These are phyloP conservation scores for Chytriomyces confervae DNA, from an alignment of 192 early-diverging fungal genomes.

Conservation along the genomic window DNA sequence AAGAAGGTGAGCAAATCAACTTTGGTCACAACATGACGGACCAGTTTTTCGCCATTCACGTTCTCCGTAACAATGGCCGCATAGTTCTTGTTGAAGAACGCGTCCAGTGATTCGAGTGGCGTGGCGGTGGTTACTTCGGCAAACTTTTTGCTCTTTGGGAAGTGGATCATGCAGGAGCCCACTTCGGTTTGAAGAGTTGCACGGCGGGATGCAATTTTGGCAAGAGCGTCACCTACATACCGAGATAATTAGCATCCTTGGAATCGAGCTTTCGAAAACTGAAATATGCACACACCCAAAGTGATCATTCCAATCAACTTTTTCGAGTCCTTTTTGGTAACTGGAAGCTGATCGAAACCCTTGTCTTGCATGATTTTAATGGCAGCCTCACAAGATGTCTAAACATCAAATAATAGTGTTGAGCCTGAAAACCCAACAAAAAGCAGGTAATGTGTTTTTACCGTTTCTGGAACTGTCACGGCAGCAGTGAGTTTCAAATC, in stretches of 20 bases:
- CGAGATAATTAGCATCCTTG: background rate
- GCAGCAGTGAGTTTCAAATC: conserved; percentile 85
- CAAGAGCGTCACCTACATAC: conserved; percentile 72
- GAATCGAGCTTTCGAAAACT: background rate
- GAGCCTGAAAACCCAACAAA: background rate
- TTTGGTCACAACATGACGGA: conserved; percentile 88
- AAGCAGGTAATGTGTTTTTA: conserved; percentile 22
- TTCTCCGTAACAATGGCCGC: conserved; percentile 88
- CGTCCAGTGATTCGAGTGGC: conserved; percentile 78
- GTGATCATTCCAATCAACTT: conserved; percentile 85
- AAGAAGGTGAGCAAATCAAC: conserved; percentile 88
- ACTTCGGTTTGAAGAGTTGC: conserved; percentile 61
- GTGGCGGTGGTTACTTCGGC: conserved; percentile 87
- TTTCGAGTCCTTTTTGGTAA: conserved; percentile 60
- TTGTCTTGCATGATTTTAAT: conserved; percentile 85
- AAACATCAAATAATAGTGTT: background rate
- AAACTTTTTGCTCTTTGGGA: conserved; percentile 80
- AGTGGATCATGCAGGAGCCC: conserved; percentile 73
- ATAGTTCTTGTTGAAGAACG: conserved; percentile 93
- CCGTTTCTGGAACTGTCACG: conserved; percentile 78
- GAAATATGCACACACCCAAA: conserved; percentile 54
- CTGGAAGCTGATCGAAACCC: conserved; percentile 96
- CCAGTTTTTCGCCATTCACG: conserved; percentile 60
- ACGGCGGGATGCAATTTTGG: conserved; percentile 77
- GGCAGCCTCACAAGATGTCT: conserved; percentile 78